Evolutionary conservation across 352 stramenopile species (phyloP).

Genomic region (Globisporangium ultimum): DNA sequence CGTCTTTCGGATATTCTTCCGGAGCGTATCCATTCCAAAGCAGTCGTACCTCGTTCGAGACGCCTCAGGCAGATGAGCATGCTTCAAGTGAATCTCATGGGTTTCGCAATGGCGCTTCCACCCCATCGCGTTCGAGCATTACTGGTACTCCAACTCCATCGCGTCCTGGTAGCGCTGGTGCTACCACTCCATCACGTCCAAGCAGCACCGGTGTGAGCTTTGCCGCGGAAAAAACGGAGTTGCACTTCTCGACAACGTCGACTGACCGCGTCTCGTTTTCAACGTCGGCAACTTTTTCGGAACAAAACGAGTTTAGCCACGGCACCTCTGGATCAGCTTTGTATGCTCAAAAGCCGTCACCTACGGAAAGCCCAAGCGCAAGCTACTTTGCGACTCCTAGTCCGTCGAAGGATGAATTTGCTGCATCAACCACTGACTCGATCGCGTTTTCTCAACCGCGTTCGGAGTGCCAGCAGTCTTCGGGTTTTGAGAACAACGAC

Average conservation of each 20-base stretch:
- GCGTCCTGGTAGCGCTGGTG: not conserved
- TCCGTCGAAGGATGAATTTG: constrained; percentile 4
- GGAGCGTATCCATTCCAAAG: constrained; percentile 4
- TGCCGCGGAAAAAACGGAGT: not conserved
- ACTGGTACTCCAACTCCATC: not conserved
- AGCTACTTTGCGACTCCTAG: constrained; percentile 7
- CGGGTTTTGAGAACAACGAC: constrained; percentile 6
- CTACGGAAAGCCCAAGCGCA: not conserved
- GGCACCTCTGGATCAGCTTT: not conserved
- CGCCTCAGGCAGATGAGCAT: not conserved
- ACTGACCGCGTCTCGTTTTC: constrained; percentile 1
- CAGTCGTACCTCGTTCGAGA: constrained; percentile 1
- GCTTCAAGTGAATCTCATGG: not conserved
- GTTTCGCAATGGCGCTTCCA: not conserved
- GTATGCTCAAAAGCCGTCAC: not conserved
- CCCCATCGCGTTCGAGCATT: not conserved
- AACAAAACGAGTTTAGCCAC: not conserved
- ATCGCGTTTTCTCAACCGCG: constrained; percentile 3
- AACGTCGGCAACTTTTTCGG: not conserved
- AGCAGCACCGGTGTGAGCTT: not conserved
- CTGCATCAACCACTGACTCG: not conserved
- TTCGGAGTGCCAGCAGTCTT: not conserved
- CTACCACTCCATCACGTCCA: not conserved
- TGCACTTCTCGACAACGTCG: not conserved
- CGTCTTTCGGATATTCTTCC: constrained; percentile 3